Conservation (phyloP, 768 basidiomycete genomes). For the Boletellus ananas region DNA sequence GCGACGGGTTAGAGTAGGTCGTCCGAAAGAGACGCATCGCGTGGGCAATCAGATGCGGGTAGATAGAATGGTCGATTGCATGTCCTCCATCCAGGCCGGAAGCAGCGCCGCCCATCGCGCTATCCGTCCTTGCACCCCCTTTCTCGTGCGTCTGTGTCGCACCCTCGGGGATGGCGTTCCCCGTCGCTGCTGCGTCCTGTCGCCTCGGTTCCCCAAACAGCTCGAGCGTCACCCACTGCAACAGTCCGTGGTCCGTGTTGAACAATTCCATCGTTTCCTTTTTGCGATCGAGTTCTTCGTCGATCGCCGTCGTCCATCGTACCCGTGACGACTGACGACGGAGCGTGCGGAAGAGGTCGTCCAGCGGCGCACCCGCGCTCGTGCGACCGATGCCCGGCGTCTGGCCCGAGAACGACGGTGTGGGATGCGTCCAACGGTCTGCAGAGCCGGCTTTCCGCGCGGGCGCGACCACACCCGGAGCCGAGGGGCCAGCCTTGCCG, state of each 20-base stretch:
- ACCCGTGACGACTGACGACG: slow-evolving; percentile 47
- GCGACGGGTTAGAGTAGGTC: slow-evolving; percentile 72
- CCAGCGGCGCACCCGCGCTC: slow-evolving; percentile 21
- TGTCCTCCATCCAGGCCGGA: slow-evolving; percentile 13
- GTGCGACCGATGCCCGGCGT: slow-evolving; percentile 16
- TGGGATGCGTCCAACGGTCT: not conserved
- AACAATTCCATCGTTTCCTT: slow-evolving; percentile 73
- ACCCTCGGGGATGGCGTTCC: slow-evolving; percentile 23
- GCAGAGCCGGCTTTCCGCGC: not conserved
- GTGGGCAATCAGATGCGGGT: slow-evolving; percentile 70
- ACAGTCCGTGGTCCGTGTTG: slow-evolving; percentile 61
- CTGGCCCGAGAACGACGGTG: not conserved
- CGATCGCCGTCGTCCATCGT: slow-evolving; percentile 48
- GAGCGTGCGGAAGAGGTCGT: slow-evolving; percentile 54
- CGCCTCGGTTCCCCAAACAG: slow-evolving; percentile 60
- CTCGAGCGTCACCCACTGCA: slow-evolving; percentile 68
- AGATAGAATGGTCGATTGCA: slow-evolving; percentile 57
- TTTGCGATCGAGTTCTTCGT: slow-evolving; percentile 60
- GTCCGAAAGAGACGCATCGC: slow-evolving; percentile 79
- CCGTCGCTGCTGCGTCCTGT: slow-evolving; percentile 46
- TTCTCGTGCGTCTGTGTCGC: not conserved
- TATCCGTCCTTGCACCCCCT: not conserved
- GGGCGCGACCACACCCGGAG: too few relatives aligned
- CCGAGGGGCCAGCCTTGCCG: not conserved
- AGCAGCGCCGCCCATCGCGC: not conserved